A percentile compares a stretch with the other conserved stretches of the same genome.
Evolutionary conservation across 2,329 filamentous ascomycete species (phyloP).

Genomic region (Didymella exigua): DNA sequence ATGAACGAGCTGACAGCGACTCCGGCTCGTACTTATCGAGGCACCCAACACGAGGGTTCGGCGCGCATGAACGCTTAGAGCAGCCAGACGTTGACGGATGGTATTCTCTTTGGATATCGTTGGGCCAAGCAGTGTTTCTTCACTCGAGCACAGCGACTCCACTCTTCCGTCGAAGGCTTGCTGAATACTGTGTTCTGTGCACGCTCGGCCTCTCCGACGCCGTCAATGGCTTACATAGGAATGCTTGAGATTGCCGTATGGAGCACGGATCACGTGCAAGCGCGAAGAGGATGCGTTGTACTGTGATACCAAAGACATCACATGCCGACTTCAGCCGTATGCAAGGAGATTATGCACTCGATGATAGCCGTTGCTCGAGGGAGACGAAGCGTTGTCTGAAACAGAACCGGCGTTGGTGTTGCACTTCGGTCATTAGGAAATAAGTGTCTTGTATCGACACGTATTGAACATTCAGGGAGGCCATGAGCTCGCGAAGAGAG

Average conservation of each 20-base stretch:
- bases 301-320: constrained; percentile 31
- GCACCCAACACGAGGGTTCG: too few species aligned
- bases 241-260: constrained; percentile 22
- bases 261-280: constrained; percentile 25
- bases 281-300: constrained; percentile 21
- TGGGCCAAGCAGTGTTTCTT: too few species aligned
- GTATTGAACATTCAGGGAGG: constrained; percentile 15
- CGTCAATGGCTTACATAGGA: constrained; percentile 39
- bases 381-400: constrained; percentile 26
- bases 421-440: constrained; percentile 35
- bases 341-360: constrained; percentile 35
- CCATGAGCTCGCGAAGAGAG: constrained; percentile 10
- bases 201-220: constrained; percentile 11
- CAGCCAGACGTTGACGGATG: too few species aligned
- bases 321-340: constrained; percentile 26
- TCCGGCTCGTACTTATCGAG: too few species aligned
- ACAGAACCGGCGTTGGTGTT: constrained; percentile 35
- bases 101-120: too few species aligned
- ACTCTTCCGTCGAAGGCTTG: neutral
- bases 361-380: constrained; percentile 23
- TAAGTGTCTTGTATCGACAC: constrained; percentile 22
- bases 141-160: constrained; percentile 1
- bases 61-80: too few species aligned
- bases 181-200: constrained; percentile 9
- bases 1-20: too few species aligned